A percentile compares a stretch with the other conserved stretches of the same genome.
Conservation (phyloP, 805 yeast species). For the Nakazawaea anatomiae region DNA sequence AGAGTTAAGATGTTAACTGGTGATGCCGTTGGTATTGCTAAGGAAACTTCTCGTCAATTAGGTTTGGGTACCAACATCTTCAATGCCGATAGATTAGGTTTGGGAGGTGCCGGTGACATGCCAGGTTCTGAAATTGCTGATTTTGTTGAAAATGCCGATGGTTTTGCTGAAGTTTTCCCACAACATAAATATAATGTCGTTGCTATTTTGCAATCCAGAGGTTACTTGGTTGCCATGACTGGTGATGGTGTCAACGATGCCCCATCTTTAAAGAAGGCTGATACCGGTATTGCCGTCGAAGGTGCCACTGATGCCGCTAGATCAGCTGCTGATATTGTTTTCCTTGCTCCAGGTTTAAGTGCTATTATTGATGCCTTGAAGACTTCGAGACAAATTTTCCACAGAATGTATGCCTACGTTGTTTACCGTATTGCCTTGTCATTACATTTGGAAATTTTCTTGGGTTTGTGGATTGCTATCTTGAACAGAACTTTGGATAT, state of each 20-base stretch:
- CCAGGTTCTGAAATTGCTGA: constrained; percentile 97
- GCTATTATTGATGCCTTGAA: constrained; percentile 92
- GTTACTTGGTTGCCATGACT: constrained; percentile 97
- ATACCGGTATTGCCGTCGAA: constrained; percentile 96
- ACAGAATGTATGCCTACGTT: constrained; percentile 97
- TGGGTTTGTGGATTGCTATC: constrained; percentile 96
- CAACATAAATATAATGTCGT: constrained; percentile 96
- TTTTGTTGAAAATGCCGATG: constrained; percentile 96
- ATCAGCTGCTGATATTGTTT: constrained; percentile 95
- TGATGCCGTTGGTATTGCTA: constrained; percentile 98
- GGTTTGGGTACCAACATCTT: constrained; percentile 95
- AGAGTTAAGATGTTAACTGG: constrained; percentile 98
- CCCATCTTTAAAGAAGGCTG: constrained; percentile 95
- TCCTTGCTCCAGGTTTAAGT: constrained; percentile 92
- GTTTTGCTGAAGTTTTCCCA: constrained; percentile 98
- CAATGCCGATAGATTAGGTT: constrained; percentile 95
- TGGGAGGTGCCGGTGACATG: constrained; percentile 89
- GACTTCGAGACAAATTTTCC: constrained; percentile 96
- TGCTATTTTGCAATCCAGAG: constrained; percentile 91
- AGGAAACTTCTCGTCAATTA: constrained; percentile 96
- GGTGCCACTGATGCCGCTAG: constrained; percentile 97
- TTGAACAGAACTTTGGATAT: constrained; percentile 81
- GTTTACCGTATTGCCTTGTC: constrained; percentile 97
- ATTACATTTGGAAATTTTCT: constrained; percentile 88
- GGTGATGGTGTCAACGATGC: constrained; percentile 99